phyloP scores from a whole-genome alignment of 2,329 filamentous ascomycete genomes.

The Fusarium newnesense region DNA sequence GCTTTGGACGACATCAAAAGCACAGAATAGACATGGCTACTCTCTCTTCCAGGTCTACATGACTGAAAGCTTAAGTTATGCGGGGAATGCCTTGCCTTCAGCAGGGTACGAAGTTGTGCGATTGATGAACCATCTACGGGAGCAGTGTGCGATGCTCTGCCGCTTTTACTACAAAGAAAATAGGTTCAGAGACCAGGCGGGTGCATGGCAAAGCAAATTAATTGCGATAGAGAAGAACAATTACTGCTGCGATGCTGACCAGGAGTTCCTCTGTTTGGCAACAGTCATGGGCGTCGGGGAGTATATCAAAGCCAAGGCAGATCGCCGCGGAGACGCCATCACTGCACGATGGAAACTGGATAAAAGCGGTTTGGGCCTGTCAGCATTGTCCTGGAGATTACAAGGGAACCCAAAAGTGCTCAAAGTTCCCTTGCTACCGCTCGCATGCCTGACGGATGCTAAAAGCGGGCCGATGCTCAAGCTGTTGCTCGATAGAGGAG shows the following conservation, averaged over 20 bases:
- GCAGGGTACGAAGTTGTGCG: neutral
- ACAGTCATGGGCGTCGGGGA: neutral
- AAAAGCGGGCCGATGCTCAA: neutral
- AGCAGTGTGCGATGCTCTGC: neutral
- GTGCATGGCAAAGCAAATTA: neutral
- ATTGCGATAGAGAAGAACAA: fast-evolving
- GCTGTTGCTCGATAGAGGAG: neutral
- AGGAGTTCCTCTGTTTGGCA: neutral
- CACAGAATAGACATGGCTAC: no score
- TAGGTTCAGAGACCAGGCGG: fast-evolving
- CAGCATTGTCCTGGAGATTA: neutral
- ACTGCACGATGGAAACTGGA: neutral
- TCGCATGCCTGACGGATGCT: fast-evolving
- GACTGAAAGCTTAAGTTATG: fast-evolving
- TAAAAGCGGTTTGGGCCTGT: neutral
- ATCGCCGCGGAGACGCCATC: neutral
- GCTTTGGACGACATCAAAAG: neutral
- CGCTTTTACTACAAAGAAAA: fast-evolving
- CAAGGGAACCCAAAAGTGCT: neutral
- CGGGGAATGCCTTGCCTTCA: fast-evolving
- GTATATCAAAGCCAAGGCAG: neutral
- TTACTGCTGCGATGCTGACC: fast-evolving
- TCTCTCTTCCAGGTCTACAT: neutral
- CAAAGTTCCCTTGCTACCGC: neutral
- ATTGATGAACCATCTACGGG: neutral